Percentiles rank a stretch among this genome's conserved stretches.
These are phyloP conservation scores for Aspergillus tubingensis DNA, from an alignment of 2,329 filamentous ascomycete genomes.

Conservation along the genomic window DNA sequence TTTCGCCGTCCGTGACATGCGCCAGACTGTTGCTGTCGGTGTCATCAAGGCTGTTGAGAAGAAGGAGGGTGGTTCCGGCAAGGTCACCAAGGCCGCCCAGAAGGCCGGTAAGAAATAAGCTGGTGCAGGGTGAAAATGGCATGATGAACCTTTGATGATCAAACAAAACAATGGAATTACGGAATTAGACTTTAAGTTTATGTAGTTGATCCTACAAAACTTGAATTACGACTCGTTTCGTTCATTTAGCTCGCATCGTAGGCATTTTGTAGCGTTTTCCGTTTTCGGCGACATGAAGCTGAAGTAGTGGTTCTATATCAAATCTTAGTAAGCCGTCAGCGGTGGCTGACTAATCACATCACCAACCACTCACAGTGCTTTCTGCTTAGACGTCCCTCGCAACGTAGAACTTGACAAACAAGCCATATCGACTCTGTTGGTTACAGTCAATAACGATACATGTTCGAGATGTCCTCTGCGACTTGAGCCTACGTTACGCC, in stretches of 20 bases:
- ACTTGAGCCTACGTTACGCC: too few species aligned
- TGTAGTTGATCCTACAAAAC: slow-evolving; percentile 8
- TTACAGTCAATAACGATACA: too few species aligned
- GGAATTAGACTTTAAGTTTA: slow-evolving; percentile 9
- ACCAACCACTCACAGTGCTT: too few species aligned
- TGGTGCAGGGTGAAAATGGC: slow-evolving; percentile 4
- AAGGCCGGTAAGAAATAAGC: slow-evolving; percentile 55
- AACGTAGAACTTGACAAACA: too few species aligned
- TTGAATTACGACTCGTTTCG: slow-evolving; percentile 10
- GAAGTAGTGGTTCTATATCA: background rate
- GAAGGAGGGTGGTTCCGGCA: slow-evolving; percentile 58
- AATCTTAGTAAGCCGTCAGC: background rate
- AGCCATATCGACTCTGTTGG: too few species aligned
- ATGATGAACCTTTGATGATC: slow-evolving; percentile 10
- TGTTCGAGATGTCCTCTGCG: too few species aligned
- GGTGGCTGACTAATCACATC: too few species aligned
- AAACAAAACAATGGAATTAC: slow-evolving; percentile 9
- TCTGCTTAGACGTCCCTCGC: too few species aligned
- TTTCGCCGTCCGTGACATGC: slow-evolving; percentile 99
- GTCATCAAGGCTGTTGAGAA: slow-evolving; percentile 72
- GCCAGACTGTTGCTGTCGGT: slow-evolving; percentile 34
- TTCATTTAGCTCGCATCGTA: background rate
- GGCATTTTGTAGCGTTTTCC: background rate
- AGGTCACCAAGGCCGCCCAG: slow-evolving; percentile 63
- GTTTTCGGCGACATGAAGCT: background rate